A percentile compares a stretch with the other conserved stretches of the same genome.
phyloP scores from a whole-genome alignment of 1,284 basidiomycete species.

The Fomitopsis pinicola region DNA sequence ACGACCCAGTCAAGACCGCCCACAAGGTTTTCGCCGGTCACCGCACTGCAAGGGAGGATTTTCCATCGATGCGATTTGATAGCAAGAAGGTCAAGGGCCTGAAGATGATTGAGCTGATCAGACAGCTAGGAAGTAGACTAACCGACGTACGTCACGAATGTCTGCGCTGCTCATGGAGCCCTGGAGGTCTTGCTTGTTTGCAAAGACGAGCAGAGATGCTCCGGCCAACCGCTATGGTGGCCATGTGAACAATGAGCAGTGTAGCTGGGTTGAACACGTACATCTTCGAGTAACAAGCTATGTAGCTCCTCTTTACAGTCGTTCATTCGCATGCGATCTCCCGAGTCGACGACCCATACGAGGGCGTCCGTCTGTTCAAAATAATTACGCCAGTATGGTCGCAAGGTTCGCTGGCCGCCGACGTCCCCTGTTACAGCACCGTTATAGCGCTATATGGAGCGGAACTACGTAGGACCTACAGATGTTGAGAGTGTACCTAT shows the following conservation, averaged over 20 bases:
- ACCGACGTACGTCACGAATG: conserved; percentile 70
- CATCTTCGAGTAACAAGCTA: conserved; percentile 86
- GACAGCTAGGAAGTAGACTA: conserved; percentile 6
- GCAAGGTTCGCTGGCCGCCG: conserved; percentile 91
- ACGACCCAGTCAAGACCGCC: conserved; percentile 95
- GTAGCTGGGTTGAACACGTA: conserved; percentile 30
- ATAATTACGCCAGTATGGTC: conserved; percentile 99
- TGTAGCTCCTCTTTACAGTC: conserved; percentile 91
- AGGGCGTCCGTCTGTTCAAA: conserved; percentile 98
- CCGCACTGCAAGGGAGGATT: conserved; percentile 90
- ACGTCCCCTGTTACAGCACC: conserved; percentile 80
- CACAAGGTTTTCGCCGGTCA: conserved; percentile 83
- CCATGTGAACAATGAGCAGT: neutral
- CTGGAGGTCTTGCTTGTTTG: conserved; percentile 97
- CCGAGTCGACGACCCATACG: conserved; percentile 98
- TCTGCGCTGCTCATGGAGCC: conserved; percentile 83
- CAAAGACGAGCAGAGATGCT: conserved; percentile 93
- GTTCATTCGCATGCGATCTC: conserved; percentile 82
- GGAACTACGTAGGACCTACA: conserved; percentile 50
- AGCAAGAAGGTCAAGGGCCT: conserved; percentile 73
- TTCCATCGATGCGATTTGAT: conserved; percentile 90
- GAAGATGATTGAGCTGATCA: conserved; percentile 11
- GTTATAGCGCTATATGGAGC: conserved; percentile 5
- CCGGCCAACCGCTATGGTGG: conserved; percentile 76
- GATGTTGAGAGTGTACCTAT: conserved; percentile 88